Evolutionary conservation across 2,329 filamentous ascomycete species (phyloP).

Genomic region (Fusarium goolgardi): DNA sequence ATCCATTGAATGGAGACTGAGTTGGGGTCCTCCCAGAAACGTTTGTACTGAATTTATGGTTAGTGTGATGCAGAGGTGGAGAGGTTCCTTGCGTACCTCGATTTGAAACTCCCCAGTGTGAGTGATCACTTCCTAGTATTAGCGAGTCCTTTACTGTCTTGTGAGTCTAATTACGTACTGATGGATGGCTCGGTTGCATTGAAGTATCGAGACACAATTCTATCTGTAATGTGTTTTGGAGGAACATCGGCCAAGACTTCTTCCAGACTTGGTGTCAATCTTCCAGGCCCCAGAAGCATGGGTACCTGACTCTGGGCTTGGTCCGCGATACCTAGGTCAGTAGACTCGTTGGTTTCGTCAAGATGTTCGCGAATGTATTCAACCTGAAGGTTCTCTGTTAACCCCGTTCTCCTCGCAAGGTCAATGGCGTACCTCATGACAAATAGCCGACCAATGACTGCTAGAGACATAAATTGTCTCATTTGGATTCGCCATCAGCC

Average conservation of each 20-base stretch:
- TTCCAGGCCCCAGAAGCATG: conserved; percentile 19
- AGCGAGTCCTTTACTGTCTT: fast-evolving
- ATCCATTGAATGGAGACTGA: conserved; percentile 26
- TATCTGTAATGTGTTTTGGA: conserved; percentile 21
- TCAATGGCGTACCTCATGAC: conserved; percentile 13
- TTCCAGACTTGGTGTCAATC: not conserved
- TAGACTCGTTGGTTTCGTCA: conserved; percentile 9
- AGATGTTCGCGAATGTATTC: conserved; percentile 28
- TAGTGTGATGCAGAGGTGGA: fast-evolving
- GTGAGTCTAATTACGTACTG: not conserved
- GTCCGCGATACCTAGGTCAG: not conserved
- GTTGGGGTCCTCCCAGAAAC: conserved; percentile 28
- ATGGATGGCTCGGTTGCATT: conserved; percentile 29
- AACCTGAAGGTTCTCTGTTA: conserved; percentile 2
- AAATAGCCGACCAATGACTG: conserved; percentile 38
- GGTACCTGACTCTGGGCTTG: conserved; percentile 20
- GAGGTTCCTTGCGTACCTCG: conserved; percentile 1
- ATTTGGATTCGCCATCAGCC: conserved; percentile 26
- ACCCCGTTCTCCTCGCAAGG: fast-evolving
- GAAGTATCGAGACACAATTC: conserved; percentile 37
- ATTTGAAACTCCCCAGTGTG: conserved; percentile 34
- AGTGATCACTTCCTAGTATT: conserved; percentile 21
- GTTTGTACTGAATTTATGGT: conserved; percentile 13
- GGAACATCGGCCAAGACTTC: conserved; percentile 33
- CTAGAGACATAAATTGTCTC: conserved; percentile 41